Conservation (phyloP, 352 stramenopile genomes). For the Phytopythium helicoides region DNA sequence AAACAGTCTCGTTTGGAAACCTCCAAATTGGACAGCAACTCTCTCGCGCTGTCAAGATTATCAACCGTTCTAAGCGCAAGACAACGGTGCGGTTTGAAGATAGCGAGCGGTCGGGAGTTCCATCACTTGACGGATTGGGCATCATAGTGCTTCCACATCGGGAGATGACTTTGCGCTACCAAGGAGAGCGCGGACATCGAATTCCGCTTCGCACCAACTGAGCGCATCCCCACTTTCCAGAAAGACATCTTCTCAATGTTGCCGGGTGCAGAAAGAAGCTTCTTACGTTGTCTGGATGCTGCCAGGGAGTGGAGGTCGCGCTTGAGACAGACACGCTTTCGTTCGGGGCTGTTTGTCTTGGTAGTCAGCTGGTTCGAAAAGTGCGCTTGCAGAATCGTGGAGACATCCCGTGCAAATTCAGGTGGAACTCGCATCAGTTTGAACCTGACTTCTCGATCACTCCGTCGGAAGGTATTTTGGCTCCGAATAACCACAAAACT, state of each 20-base stretch:
- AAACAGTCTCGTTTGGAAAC: slow-evolving; percentile 75
- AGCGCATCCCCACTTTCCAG: slow-evolving; percentile 62
- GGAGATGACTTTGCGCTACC: slow-evolving; percentile 63
- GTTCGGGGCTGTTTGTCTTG: slow-evolving; percentile 89
- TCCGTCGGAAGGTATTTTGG: slow-evolving; percentile 77
- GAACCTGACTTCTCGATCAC: slow-evolving; percentile 79
- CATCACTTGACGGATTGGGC: slow-evolving; percentile 36
- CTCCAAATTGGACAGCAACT: slow-evolving; percentile 81
- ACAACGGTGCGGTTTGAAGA: slow-evolving; percentile 62
- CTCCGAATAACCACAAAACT: slow-evolving; percentile 81
- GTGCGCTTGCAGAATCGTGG: slow-evolving; percentile 89
- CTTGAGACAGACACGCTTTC: slow-evolving; percentile 88
- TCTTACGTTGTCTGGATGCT: slow-evolving; percentile 77
- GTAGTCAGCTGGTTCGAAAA: slow-evolving; percentile 80
- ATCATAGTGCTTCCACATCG: slow-evolving; percentile 68
- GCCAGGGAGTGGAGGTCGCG: slow-evolving; percentile 89
- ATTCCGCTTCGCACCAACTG: slow-evolving; percentile 68
- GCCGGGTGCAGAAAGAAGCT: slow-evolving; percentile 75
- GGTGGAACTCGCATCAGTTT: slow-evolving; percentile 80
- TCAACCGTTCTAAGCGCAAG: slow-evolving; percentile 84
- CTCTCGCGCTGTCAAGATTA: slow-evolving; percentile 68
- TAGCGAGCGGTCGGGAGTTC: slow-evolving; percentile 14
- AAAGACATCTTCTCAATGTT: slow-evolving; percentile 57
- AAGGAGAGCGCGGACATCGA: slow-evolving; percentile 79
- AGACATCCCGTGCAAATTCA: slow-evolving; percentile 87